These are phyloP conservation scores for Inonotus hispidus DNA, from an alignment of 1,284 basidiomycete genomes.

Conservation along the genomic window DNA sequence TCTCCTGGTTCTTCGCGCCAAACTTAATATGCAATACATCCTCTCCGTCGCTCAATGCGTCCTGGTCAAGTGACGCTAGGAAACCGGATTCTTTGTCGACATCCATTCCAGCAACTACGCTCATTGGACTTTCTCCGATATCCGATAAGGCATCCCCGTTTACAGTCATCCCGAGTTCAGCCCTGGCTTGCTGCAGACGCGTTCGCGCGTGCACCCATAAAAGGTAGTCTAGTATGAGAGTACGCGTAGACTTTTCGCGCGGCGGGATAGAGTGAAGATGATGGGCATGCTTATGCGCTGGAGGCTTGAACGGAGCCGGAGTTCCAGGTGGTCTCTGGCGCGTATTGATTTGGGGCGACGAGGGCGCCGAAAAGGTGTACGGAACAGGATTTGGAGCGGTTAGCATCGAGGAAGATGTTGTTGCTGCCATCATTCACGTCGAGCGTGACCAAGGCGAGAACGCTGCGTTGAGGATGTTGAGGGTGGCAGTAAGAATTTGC, in stretches of 20 bases:
- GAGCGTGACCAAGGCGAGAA: neutral
- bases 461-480: neutral
- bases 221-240: constrained; percentile 78
- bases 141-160: constrained; percentile 56
- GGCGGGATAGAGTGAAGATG: constrained; percentile 73
- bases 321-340: constrained; percentile 7
- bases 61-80: constrained; percentile 44
- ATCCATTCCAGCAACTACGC: constrained; percentile 68
- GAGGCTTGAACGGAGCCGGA: constrained; percentile 41
- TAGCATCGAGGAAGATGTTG: constrained; percentile 4
- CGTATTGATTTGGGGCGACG: constrained; percentile 12
- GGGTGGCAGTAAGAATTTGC: neutral
- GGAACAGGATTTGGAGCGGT: constrained; percentile 4
- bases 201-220: constrained; percentile 77
- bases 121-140: constrained; percentile 59
- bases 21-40: constrained; percentile 28
- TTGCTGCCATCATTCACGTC: constrained; percentile 4
- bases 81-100: constrained; percentile 41
- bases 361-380: constrained; percentile 12
- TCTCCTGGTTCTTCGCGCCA: constrained; percentile 14
- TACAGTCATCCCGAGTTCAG: constrained; percentile 77
- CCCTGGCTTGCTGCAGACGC: constrained; percentile 73
- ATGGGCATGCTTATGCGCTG: constrained; percentile 67
- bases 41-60: constrained; percentile 45
- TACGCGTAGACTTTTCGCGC: constrained; percentile 72